These are phyloP conservation scores for Linum tenue DNA, from an alignment of 345 rosid genomes.

Conservation along the genomic window DNA sequence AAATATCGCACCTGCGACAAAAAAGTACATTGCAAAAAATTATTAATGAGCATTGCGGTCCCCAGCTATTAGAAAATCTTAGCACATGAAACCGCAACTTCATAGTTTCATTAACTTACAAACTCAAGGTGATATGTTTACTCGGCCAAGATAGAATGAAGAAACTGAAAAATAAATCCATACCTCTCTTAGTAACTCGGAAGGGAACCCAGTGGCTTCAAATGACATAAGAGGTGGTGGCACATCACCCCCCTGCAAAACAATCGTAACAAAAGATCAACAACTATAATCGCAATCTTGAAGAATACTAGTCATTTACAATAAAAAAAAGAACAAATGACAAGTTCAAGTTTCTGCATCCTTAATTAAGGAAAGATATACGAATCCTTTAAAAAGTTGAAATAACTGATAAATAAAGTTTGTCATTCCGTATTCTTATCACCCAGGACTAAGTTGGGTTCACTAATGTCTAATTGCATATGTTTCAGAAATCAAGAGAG, in stretches of 20 bases:
- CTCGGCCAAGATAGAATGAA: conserved; percentile 7
- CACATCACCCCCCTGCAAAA: conserved; percentile 63
- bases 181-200: conserved; percentile 95
- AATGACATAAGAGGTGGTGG: conserved; percentile 71
- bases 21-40: conserved; percentile 57
- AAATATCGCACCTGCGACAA: conserved; percentile 99
- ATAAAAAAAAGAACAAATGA: too few species aligned
- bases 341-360: too few species aligned
- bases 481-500: too few species aligned
- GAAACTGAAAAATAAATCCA: conserved; percentile 11
- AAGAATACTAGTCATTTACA: too few species aligned
- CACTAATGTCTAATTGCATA: too few species aligned
- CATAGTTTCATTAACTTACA: conserved; percentile 23
- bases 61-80: conserved; percentile 32
- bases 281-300: too few species aligned
- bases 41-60: conserved; percentile 58
- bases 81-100: conserved; percentile 16
- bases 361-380: too few species aligned
- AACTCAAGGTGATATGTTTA: conserved; percentile 5
- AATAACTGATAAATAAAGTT: too few species aligned
- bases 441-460: too few species aligned
- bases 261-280: conserved; percentile 6
- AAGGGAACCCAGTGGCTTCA: conserved; percentile 73
- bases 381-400: too few species aligned
- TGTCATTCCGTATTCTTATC: too few species aligned